These are phyloP conservation scores for Camillea tinctor DNA, from an alignment of 2,329 filamentous ascomycete species.

Conservation along the genomic window DNA sequence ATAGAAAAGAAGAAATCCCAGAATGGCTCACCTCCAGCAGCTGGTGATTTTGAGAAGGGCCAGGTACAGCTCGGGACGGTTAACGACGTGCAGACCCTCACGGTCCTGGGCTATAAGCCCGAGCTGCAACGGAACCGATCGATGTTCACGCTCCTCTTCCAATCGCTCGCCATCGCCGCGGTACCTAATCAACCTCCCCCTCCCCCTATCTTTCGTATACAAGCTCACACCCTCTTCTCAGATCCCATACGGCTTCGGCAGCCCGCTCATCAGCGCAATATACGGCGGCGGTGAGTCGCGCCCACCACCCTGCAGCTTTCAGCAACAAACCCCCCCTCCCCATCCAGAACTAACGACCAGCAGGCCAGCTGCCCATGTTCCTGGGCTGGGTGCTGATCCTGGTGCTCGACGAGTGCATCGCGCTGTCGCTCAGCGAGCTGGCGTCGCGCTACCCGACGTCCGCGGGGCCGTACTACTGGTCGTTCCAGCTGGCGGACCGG, in stretches of 20 bases:
- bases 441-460: constrained; percentile 52
- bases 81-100: constrained; percentile 33
- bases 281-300: constrained; percentile 38
- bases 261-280: constrained; percentile 37
- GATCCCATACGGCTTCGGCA: constrained; percentile 53
- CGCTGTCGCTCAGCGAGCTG: constrained; percentile 49
- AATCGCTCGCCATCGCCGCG: constrained; percentile 59
- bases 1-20: not conserved
- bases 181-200: constrained; percentile 22
- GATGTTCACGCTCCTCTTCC: constrained; percentile 59
- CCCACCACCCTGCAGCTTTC: too few relatives aligned
- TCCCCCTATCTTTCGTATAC: not conserved
- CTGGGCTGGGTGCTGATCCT: constrained; percentile 56
- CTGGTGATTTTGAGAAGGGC: constrained; percentile 14
- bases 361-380: constrained; percentile 54
- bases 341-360: not conserved
- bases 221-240: constrained; percentile 8
- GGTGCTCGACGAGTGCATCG: constrained; percentile 51
- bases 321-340: not conserved
- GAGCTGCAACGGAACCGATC: constrained; percentile 59
- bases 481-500: constrained; percentile 46
- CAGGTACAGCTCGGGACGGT: constrained; percentile 19
- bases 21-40: not conserved
- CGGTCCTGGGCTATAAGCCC: constrained; percentile 53
- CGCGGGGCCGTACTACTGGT: constrained; percentile 54